Conservation (phyloP, 2,329 filamentous ascomycete species). For the Venturiaceae sp. region DNA sequence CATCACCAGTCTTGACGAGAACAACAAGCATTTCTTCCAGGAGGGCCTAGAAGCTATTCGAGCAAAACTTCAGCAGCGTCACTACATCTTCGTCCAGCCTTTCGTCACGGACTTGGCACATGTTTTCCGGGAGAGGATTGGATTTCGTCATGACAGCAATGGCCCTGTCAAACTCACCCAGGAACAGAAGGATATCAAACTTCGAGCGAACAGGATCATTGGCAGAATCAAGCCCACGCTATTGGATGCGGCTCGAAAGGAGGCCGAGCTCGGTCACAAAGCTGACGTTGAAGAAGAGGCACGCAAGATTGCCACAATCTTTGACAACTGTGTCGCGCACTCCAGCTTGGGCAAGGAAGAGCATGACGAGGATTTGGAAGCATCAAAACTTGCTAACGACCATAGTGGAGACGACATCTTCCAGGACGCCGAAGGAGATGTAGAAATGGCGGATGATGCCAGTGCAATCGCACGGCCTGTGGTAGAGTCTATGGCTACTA, state of each 20-base stretch:
- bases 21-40: constrained; percentile 32
- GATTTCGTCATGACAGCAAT: neutral
- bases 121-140: constrained; percentile 44
- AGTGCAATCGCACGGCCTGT: neutral
- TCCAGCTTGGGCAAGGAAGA: constrained; percentile 12
- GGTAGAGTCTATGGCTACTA: neutral
- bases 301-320: constrained; percentile 60
- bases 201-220: constrained; percentile 80
- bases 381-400: neutral
- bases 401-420: neutral
- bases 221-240: constrained; percentile 71
- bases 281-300: constrained; percentile 53
- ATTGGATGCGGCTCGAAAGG: constrained; percentile 66
- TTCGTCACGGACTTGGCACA: constrained; percentile 50
- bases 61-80: constrained; percentile 43
- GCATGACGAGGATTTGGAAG: constrained; percentile 12
- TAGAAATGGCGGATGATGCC: constrained; percentile 5
- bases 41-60: constrained; percentile 44
- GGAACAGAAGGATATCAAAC: constrained; percentile 73
- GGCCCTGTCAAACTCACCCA: constrained; percentile 26
- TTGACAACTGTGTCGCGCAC: constrained; percentile 48
- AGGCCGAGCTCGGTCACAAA: constrained; percentile 69
- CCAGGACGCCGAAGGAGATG: constrained; percentile 5
- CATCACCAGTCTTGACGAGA: constrained; percentile 46
- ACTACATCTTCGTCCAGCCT: constrained; percentile 50